phyloP scores from a whole-genome alignment of 2,329 filamentous ascomycete genomes.

The Pseudofabraea citricarpa region DNA sequence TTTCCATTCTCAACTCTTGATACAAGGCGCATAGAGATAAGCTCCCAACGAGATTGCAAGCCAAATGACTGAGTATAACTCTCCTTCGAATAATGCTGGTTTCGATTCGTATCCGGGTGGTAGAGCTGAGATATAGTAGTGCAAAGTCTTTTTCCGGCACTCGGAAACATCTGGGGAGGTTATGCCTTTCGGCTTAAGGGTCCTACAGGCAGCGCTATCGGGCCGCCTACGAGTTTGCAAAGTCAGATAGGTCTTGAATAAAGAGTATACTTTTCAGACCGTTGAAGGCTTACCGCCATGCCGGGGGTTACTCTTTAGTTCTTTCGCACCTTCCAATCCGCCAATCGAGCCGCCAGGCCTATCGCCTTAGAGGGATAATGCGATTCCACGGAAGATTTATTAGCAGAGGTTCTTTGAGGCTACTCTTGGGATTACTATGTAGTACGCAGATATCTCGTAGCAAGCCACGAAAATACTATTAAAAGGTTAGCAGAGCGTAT shows the following conservation, averaged over 20 bases:
- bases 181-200: slow-evolving; percentile 1
- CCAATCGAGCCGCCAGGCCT: slow-evolving; percentile 5
- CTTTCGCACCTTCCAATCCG: slow-evolving; percentile 5
- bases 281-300: slow-evolving; percentile 5
- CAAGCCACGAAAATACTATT: slow-evolving; percentile 7
- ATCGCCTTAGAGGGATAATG: slow-evolving; percentile 7
- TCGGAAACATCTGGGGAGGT: background rate
- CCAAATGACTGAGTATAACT: slow-evolving; percentile 1
- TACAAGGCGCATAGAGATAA: slow-evolving; percentile 2
- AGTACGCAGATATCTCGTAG: slow-evolving; percentile 7
- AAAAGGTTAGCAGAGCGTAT: no score
- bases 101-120: background rate
- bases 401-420: slow-evolving; percentile 8
- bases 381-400: slow-evolving; percentile 6
- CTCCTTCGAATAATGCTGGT: slow-evolving; percentile 3
- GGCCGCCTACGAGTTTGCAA: slow-evolving; percentile 10
- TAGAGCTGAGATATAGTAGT: no score
- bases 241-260: slow-evolving; percentile 10
- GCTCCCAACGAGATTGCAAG: slow-evolving; percentile 3
- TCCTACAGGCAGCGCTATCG: slow-evolving; percentile 8
- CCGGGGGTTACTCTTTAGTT: slow-evolving; percentile 7
- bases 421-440: slow-evolving; percentile 6
- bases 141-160: background rate
- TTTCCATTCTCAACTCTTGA: slow-evolving; percentile 5
- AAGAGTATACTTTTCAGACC: slow-evolving; percentile 8